Base-by-base conservation (phyloP, 495 filamentous ascomycete genomes). In the Rhypophila decipiens region DNA sequence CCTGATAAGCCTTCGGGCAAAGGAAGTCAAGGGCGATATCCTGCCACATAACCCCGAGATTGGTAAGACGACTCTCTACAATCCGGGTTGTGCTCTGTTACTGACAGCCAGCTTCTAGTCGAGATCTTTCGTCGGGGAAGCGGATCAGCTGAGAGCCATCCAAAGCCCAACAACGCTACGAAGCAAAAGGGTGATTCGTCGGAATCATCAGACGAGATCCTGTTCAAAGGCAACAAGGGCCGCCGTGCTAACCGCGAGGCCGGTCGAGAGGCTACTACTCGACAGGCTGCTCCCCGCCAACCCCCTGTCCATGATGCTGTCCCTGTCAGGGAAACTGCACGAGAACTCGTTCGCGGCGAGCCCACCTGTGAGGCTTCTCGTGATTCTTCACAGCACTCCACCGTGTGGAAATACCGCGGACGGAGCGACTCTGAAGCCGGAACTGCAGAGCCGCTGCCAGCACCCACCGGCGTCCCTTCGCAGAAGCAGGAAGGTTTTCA, bases 401-500 rank as follows among this genome's bases (percentile, higher is more conserved):
- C 36, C 10, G 61, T 68, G 27, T 73, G 71, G 71, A 63, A 63
- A 19, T 73, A 67, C 42, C 64, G 60, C 18, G 71, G 70, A 22
- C 61, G 72, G 20, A 61, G 55, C 21, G 68, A 59, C 5, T 60
- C 64, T 0, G 70, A 73, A 39, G 39, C 53, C 11, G 42, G 52
- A 7, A 44, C 56, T 5, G 39, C 38, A 2, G 65, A 77, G 42
- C 75, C 76, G 4, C 56, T 73, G 45, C 49, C 66, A 15, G 74
- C 73, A 2, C 75, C 76, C 8, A 57, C 63, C 27, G 72, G 65
- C 12, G 48, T 64, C 20, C 56, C 54, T 2, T 65, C 72, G 8
- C 76, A 80, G 56, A 60, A 69, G 41, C 65, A 59, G 7, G 75
- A 77, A 53, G 76, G 76, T 21, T 80, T 80, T 51, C 69, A 74